Percentiles rank a stretch among this genome's conserved stretches.
Evolutionary conservation across 208 protist genomes (phyloP).

Genomic region (Perkinsela sp.): DNA sequence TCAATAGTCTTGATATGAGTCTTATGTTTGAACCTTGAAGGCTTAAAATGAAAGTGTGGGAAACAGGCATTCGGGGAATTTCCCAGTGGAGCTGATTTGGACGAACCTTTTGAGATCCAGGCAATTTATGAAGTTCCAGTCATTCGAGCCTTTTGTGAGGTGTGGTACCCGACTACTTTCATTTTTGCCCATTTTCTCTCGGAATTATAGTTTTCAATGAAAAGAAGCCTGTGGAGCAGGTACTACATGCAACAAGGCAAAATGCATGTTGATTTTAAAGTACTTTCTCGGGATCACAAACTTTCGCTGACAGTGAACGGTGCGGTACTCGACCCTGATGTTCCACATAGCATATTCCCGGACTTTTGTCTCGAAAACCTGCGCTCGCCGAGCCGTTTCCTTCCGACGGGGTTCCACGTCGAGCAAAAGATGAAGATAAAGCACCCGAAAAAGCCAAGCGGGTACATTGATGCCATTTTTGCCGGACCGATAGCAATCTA

Average conservation of each 20-base stretch:
- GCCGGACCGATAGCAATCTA: constrained; percentile 49
- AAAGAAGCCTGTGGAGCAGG: too few species aligned
- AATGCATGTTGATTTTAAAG: constrained; percentile 54
- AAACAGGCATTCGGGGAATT: too few species aligned
- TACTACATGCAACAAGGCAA: constrained; percentile 25
- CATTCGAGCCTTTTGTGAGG: too few species aligned
- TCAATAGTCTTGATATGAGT: not conserved
- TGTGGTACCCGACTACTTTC: too few species aligned
- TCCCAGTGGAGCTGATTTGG: too few species aligned
- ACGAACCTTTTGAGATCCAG: too few species aligned
- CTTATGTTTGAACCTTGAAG: too few species aligned
- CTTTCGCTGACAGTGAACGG: constrained; percentile 34
- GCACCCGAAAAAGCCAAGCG: constrained; percentile 6
- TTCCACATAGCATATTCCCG: constrained; percentile 23
- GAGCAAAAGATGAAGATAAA: constrained; percentile 19
- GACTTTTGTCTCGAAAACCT: constrained; percentile 40
- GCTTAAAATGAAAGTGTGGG: too few species aligned
- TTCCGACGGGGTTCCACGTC: constrained; percentile 28
- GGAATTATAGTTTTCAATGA: too few species aligned
- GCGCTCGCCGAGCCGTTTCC: constrained; percentile 19
- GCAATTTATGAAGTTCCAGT: too few species aligned
- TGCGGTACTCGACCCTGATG: constrained; percentile 26
- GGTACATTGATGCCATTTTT: constrained; percentile 9
- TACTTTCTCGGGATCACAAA: constrained; percentile 32
- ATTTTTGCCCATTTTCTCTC: too few species aligned